A percentile compares a stretch with the other conserved stretches of the same genome.
Evolutionary conservation across 176 grass and related monocot genomes (phyloP).

Genomic region (Eragrostis curvula): DNA sequence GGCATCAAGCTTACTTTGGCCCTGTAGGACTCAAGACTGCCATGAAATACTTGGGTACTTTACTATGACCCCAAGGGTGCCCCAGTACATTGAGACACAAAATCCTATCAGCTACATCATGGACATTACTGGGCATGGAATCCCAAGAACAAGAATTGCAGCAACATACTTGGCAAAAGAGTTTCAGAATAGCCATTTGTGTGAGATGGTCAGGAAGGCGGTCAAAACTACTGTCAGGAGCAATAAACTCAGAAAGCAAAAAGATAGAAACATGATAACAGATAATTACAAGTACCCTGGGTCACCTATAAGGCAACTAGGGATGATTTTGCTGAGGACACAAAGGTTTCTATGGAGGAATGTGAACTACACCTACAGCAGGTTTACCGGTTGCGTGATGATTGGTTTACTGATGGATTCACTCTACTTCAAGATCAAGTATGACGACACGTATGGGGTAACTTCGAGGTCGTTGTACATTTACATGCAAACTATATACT

Average conservation of each 20-base stretch:
- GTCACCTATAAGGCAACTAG: constrained; percentile 2
- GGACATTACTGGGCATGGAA: constrained; percentile 27
- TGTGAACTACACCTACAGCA: constrained; percentile 43
- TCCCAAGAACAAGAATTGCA: constrained; percentile 25
- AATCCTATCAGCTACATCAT: constrained; percentile 32
- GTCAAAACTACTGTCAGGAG: background rate
- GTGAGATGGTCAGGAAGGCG: background rate
- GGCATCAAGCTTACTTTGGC: constrained; percentile 29
- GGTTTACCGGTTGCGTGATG: constrained; percentile 29
- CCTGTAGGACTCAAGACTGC: constrained; percentile 44
- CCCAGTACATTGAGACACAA: constrained; percentile 34
- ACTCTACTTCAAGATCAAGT: constrained; percentile 39
- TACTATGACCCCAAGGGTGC: constrained; percentile 17
- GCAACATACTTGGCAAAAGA: constrained; percentile 13
- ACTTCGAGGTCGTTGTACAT: constrained; percentile 42
- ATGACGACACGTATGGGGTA: constrained; percentile 36
- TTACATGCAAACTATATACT: constrained; percentile 48
- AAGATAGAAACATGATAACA: background rate
- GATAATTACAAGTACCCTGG: constrained; percentile 18
- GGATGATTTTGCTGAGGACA: constrained; percentile 36
- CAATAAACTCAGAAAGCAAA: background rate
- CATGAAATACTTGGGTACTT: constrained; percentile 44
- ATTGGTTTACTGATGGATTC: constrained; percentile 45
- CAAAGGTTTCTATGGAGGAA: constrained; percentile 46
- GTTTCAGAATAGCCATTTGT: constrained; percentile 31